phyloP scores from a whole-genome alignment of 1,139 yeast species.

The Sugiyamaella castrensis region DNA sequence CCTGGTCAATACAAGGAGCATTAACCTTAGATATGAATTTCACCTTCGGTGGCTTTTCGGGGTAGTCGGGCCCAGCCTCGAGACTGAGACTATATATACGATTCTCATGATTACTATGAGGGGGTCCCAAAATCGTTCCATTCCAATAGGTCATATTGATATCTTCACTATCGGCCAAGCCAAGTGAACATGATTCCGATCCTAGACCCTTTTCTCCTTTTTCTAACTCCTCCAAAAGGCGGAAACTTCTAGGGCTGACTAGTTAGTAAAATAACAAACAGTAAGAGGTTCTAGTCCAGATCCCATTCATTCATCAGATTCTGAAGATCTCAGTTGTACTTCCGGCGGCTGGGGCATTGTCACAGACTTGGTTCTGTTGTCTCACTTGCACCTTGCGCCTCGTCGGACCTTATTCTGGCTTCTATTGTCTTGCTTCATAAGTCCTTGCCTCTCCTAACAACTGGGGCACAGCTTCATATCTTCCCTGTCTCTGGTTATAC shows the following conservation, averaged over 20 bases:
- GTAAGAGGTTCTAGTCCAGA: constrained; percentile 12
- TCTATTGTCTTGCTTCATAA: no score
- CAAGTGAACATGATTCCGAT: constrained; percentile 94
- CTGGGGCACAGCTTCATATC: no score
- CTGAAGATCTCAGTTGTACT: constrained; percentile 17
- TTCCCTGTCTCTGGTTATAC: no score
- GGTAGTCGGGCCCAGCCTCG: constrained; percentile 80
- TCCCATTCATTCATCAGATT: constrained; percentile 5
- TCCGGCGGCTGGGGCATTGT: constrained; percentile 20
- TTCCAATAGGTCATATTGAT: constrained; percentile 93
- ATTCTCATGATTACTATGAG: constrained; percentile 90
- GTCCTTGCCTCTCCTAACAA: no score
- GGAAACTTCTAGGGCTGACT: constrained; percentile 83
- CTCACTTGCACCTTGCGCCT: no score
- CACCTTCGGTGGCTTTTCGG: constrained; percentile 83
- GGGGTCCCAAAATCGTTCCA: constrained; percentile 96
- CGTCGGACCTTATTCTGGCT: no score
- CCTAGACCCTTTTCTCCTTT: constrained; percentile 98
- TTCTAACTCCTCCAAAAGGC: constrained; percentile 90
- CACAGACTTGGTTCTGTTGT: no score
- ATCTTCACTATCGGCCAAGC: constrained; percentile 83
- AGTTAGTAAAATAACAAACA: constrained; percentile 6
- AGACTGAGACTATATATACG: constrained; percentile 82
- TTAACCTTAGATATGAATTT: constrained; percentile 79
- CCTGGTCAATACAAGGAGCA: constrained; percentile 77